Conservation (phyloP, 1,284 basidiomycete species). For the Microbotryum scabiosae region DNA sequence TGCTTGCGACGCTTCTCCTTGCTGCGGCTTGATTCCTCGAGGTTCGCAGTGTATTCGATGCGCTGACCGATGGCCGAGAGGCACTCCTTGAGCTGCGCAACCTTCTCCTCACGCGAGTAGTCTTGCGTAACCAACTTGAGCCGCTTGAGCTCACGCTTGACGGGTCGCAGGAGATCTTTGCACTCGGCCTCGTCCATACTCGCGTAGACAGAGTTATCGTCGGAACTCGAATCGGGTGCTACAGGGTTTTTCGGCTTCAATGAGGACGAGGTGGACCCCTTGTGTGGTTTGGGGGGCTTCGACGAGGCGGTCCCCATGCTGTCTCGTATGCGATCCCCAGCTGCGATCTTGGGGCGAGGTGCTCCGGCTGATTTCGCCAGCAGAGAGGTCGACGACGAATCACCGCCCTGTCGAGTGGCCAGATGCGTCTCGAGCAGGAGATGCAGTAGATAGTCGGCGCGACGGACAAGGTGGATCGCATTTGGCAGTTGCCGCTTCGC, state of each 20-base stretch:
- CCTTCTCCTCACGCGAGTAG: conserved; percentile 87
- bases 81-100: conserved; percentile 90
- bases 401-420: conserved; percentile 1
- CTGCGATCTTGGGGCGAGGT: conserved; percentile 9
- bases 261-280: conserved; percentile 2
- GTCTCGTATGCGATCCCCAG: neutral
- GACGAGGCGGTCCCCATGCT: neutral
- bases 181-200: conserved; percentile 86
- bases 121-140: conserved; percentile 85
- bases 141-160: conserved; percentile 97
- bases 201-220: conserved; percentile 26
- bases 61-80: conserved; percentile 85
- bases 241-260: conserved; percentile 47
- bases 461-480: conserved; percentile 91
- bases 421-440: conserved; percentile 55
- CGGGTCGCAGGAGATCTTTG: conserved; percentile 91
- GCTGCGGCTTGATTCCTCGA: conserved; percentile 66
- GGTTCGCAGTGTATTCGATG: conserved; percentile 73
- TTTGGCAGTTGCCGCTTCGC: conserved; percentile 69
- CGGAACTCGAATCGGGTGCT: conserved; percentile 40
- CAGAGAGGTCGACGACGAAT: neutral
- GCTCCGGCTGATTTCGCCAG: neutral
- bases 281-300: neutral
- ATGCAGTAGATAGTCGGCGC: conserved; percentile 87
- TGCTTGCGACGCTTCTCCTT: conserved; percentile 81